Evolutionary conservation across 306 rosid genomes (phyloP).

Genomic region (Rosa chinensis): DNA sequence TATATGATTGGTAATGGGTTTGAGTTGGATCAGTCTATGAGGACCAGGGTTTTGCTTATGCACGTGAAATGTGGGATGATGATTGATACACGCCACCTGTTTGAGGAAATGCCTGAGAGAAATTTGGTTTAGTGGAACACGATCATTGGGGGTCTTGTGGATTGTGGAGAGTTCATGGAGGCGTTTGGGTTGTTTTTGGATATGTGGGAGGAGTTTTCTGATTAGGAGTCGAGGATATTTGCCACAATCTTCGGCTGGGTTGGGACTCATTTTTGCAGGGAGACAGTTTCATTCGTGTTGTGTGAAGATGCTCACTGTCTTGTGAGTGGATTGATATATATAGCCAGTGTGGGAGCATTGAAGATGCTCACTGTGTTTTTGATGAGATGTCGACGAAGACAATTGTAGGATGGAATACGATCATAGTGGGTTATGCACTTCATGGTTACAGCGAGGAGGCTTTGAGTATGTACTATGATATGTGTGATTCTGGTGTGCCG

Average conservation of each 20-base stretch:
- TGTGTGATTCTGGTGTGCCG: too few relatives aligned
- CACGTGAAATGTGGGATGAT: constrained; percentile 71
- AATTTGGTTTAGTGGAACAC: constrained; percentile 62
- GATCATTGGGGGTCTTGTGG: constrained; percentile 61
- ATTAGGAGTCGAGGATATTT: constrained; percentile 51
- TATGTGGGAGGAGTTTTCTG: constrained; percentile 68
- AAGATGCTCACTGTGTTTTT: constrained; percentile 74
- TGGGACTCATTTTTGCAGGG: constrained; percentile 54
- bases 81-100: constrained; percentile 61
- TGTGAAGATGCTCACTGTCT: constrained; percentile 67
- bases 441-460: too few relatives aligned
- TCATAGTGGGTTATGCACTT: too few relatives aligned
- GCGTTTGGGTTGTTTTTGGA: constrained; percentile 52
- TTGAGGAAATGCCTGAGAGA: constrained; percentile 61
- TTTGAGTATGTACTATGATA: too few relatives aligned
- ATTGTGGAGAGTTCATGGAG: constrained; percentile 57
- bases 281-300: constrained; percentile 73
- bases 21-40: constrained; percentile 62
- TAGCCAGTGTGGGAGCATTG: constrained; percentile 76
- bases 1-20: constrained; percentile 54
- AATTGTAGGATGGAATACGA: too few relatives aligned
- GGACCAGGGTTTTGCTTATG: constrained; percentile 72
- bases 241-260: constrained; percentile 64
- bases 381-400: constrained; percentile 68
- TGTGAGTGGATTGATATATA: constrained; percentile 87